Percentiles rank a stretch among this genome's conserved stretches.
phyloP scores from a whole-genome alignment of 345 rosid species.

The Murraya paniculata region DNA sequence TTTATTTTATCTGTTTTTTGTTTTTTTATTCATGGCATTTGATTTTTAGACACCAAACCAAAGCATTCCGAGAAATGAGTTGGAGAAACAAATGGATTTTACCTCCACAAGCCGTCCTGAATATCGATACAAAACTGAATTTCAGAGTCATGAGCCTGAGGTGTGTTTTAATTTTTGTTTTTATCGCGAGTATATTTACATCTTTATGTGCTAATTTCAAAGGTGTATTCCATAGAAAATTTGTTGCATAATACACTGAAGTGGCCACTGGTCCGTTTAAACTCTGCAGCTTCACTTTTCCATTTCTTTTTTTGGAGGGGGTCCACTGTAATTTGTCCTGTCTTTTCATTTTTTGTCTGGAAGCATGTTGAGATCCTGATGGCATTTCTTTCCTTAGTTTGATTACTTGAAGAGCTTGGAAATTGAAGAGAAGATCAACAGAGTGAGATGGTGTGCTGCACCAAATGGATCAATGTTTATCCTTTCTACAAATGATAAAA shows the following conservation, averaged over 20 bases:
- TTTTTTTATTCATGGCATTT: conserved; percentile 16
- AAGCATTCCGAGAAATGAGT: conserved; percentile 31
- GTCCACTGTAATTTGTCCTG: background rate
- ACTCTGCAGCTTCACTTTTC: background rate
- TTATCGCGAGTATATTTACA: too few relatives aligned
- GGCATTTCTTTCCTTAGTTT: conserved; percentile 33
- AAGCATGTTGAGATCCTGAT: conserved; percentile 5
- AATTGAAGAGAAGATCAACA: conserved; percentile 69
- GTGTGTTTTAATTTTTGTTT: conserved; percentile 19
- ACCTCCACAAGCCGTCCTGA: conserved; percentile 32
- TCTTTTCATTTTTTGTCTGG: background rate
- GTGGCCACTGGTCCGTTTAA: too few relatives aligned
- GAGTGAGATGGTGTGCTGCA: conserved; percentile 51
- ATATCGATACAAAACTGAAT: conserved; percentile 58
- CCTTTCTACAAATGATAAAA: conserved; percentile 66
- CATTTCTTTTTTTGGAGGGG: background rate
- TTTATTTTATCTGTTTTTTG: background rate
- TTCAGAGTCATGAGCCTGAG: conserved; percentile 79
- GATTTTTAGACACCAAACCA: conserved; percentile 29
- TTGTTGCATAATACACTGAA: too few relatives aligned
- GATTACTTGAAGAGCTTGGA: conserved; percentile 73
- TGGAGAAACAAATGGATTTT: conserved; percentile 45
- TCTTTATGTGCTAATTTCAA: too few relatives aligned
- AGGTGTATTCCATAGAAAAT: too few relatives aligned
- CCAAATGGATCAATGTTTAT: conserved; percentile 44